These are phyloP conservation scores for Candida railenensis DNA, from an alignment of 805 yeast species.

Conservation along the genomic window DNA sequence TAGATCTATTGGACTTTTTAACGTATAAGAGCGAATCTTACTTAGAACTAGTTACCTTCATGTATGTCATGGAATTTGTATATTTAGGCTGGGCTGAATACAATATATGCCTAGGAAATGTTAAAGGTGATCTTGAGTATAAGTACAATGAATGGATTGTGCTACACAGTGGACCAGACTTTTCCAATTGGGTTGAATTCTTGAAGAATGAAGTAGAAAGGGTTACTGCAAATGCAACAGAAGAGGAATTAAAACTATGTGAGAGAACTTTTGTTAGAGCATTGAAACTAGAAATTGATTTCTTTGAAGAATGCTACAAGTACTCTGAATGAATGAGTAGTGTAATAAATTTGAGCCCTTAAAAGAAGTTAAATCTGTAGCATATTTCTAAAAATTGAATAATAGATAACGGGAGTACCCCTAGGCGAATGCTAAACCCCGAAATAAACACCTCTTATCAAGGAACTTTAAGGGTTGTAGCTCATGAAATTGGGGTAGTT, in stretches of 20 bases:
- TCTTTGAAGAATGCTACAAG: conserved; percentile 48
- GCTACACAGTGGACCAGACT: conserved; percentile 49
- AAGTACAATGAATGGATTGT: conserved; percentile 52
- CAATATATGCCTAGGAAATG: conserved; percentile 15
- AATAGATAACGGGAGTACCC: no score
- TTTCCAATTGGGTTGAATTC: conserved; percentile 49
- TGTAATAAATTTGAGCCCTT: not conserved
- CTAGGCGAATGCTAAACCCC: not conserved
- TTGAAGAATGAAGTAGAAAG: conserved; percentile 43
- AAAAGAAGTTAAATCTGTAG: no score
- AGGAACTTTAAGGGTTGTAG: no score
- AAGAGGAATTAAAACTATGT: conserved; percentile 7
- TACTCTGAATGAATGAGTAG: conserved; percentile 10
- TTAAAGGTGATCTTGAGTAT: conserved; percentile 34
- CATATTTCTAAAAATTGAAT: no score
- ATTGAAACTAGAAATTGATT: conserved; percentile 40
- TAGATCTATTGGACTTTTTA: conserved; percentile 31
- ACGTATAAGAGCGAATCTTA: conserved; percentile 28
- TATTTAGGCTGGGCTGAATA: conserved; percentile 53
- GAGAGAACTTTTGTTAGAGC: conserved; percentile 30
- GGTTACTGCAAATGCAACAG: conserved; percentile 23
- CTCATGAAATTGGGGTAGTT: not conserved
- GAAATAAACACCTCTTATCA: no score
- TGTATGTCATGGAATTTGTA: conserved; percentile 49
- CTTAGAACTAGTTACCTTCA: conserved; percentile 40